A percentile compares a stretch with the other conserved stretches of the same genome.
These are phyloP conservation scores for Aphanocladium album DNA, from an alignment of 2,329 filamentous ascomycete genomes.

Conservation along the genomic window DNA sequence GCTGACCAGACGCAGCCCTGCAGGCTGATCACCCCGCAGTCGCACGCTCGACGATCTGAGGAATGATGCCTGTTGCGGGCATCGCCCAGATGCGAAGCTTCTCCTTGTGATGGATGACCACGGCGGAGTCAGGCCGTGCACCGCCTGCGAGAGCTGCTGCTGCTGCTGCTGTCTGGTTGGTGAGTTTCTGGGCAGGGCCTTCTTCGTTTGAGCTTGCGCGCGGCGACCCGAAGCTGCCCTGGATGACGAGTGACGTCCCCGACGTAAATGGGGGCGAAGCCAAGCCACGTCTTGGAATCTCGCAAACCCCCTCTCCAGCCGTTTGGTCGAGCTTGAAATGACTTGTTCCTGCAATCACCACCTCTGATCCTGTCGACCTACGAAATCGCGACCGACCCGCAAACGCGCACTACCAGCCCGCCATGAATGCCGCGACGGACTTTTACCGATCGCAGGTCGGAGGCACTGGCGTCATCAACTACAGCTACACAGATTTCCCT, in stretches of 20 bases:
- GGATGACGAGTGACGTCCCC: too few species aligned
- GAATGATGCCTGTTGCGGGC: neutral
- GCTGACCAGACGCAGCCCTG: conserved; percentile 11
- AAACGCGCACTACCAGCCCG: neutral
- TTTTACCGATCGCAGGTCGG: conserved; percentile 57
- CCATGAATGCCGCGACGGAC: conserved; percentile 34
- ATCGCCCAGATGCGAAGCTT: neutral
- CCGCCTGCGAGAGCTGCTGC: neutral
- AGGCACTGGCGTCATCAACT: conserved; percentile 52
- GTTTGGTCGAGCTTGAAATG: neutral
- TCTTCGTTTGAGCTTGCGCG: neutral
- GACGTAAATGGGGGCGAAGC: neutral
- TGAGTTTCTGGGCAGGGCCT: neutral
- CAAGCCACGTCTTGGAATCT: neutral
- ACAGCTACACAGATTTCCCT: conserved; percentile 55
- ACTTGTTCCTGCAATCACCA: neutral
- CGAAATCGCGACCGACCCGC: neutral
- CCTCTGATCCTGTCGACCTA: neutral
- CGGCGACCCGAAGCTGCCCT: neutral
- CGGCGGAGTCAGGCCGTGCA: neutral
- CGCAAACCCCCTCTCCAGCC: neutral
- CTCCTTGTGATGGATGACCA: neutral
- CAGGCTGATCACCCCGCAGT: conserved; percentile 7
- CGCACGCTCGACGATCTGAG: neutral
- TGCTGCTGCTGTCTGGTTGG: neutral